Evolutionary conservation across 1,284 basidiomycete genomes (phyloP).

Genomic region (Trichosporon inkin): DNA sequence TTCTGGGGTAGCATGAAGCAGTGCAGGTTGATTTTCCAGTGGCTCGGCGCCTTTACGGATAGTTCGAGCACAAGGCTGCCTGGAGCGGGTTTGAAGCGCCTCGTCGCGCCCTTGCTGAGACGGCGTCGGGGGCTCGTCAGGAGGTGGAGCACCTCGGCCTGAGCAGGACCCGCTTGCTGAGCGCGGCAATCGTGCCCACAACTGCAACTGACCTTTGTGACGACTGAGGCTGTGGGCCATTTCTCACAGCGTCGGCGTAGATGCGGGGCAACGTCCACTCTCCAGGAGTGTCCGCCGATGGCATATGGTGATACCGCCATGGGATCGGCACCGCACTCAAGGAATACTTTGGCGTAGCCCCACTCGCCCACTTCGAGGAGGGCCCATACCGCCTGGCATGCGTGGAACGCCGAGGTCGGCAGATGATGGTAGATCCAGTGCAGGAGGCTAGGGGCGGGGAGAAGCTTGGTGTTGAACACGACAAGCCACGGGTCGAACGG

Average conservation of each 20-base stretch:
- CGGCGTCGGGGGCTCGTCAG: neutral
- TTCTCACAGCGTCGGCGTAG: neutral
- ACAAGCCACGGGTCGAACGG: slow-evolving; percentile 1
- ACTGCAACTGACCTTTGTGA: neutral
- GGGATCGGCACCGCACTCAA: neutral
- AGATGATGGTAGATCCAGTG: neutral
- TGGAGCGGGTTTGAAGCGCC: neutral
- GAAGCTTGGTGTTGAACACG: neutral
- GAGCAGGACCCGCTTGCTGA: neutral
- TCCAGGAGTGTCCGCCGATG: too few species aligned
- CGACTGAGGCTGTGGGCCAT: neutral
- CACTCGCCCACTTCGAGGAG: neutral
- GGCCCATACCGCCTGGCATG: neutral
- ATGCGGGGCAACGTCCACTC: neutral
- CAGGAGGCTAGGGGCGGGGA: neutral
- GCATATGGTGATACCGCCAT: neutral
- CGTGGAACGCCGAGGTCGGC: neutral
- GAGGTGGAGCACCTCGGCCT: neutral
- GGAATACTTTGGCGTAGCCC: neutral
- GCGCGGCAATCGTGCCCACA: neutral
- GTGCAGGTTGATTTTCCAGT: neutral
- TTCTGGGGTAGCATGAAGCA: slow-evolving; percentile 3
- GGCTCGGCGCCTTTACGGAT: neutral
- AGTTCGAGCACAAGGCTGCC: neutral
- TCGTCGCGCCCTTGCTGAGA: neutral